Conservation (phyloP, 805 yeast species). For the Starmerella tilneyi region DNA sequence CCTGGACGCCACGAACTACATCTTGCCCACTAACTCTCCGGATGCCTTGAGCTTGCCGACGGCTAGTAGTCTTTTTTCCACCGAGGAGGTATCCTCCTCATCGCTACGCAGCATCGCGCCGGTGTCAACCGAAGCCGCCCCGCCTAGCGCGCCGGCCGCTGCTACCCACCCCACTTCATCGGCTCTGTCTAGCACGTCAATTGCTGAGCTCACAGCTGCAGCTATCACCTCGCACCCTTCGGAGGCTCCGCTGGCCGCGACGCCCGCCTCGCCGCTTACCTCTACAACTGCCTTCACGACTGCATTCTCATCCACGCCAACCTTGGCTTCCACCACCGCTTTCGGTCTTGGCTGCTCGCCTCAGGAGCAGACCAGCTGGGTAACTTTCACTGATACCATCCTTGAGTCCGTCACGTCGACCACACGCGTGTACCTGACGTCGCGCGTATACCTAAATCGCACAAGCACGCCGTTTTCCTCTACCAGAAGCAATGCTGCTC, state of each 20-base stretch:
- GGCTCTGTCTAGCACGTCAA: too few species aligned
- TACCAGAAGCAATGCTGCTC: too few species aligned
- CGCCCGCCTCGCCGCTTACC: too few species aligned
- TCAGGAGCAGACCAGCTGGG: too few species aligned
- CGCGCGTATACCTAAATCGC: too few species aligned
- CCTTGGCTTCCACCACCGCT: not conserved
- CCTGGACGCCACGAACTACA: slow-evolving; percentile 11
- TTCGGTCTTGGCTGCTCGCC: not conserved
- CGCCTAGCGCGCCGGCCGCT: not conserved
- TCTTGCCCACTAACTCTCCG: not conserved
- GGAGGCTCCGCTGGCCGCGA: too few species aligned
- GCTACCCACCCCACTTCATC: not conserved
- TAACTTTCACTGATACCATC: too few species aligned
- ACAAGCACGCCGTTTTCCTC: too few species aligned
- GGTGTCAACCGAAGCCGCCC: not conserved
- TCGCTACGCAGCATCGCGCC: not conserved
- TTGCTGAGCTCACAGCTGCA: too few species aligned
- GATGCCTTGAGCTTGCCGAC: too few species aligned
- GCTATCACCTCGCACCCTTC: too few species aligned
- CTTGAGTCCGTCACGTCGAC: too few species aligned
- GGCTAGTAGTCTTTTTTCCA: not conserved
- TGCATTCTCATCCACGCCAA: not conserved
- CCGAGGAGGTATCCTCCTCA: not conserved
- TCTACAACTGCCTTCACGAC: not conserved
- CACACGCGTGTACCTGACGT: not conserved